Base-by-base conservation (phyloP, 768 basidiomycete species). In the Amanita phalloides region DNA sequence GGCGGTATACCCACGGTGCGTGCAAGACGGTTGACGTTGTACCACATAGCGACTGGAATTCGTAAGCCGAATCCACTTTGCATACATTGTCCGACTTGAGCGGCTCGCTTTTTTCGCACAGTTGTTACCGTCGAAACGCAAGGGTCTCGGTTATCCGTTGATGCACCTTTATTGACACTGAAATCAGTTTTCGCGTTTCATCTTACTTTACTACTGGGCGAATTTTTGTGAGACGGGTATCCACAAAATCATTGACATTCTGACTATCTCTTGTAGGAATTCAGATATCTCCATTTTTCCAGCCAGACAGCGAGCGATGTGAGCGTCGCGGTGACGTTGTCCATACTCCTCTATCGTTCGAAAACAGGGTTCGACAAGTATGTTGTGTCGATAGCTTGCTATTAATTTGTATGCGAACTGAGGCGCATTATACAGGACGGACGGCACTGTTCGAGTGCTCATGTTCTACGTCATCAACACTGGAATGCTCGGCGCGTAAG, bases 391-490 rank as follows among this genome's bases (percentile, higher is more conserved):
- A 8, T 14, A 36, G 20, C 28, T 13, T 23, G 38, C 10, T 5
- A 17, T 8, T 21, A 6, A 38, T 13, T 43, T 28, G 17, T n/a
- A 33, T 7, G 32, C 21, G 10, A 23, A 26, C 41, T 26, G 11
- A 45, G 33, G 32, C 3, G 37, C 13, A 4, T 23, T 42, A 3
- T 9, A 45, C 53, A 79, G 79, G 53, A 80, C 78, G 17, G 74
- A 82, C 48, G 68, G 72, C 1, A 55, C 79, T 6, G 66, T 81
- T 49, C 69, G 66, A 8, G 58, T 66, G 1, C 68, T 83, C 3
- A 71, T 81, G 60, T 38, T 68, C 25, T 81, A 78, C 53, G 69
- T 74, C 2, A 67, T 82, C 49, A 79, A 79, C 55, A 82, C 80
- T 0, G 79, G 80, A 58, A 56, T 71, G 55, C 64, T 70, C 28